These are phyloP conservation scores for Coffea eugenioides DNA, from an alignment of 257 asterid genomes.

Conservation along the genomic window DNA sequence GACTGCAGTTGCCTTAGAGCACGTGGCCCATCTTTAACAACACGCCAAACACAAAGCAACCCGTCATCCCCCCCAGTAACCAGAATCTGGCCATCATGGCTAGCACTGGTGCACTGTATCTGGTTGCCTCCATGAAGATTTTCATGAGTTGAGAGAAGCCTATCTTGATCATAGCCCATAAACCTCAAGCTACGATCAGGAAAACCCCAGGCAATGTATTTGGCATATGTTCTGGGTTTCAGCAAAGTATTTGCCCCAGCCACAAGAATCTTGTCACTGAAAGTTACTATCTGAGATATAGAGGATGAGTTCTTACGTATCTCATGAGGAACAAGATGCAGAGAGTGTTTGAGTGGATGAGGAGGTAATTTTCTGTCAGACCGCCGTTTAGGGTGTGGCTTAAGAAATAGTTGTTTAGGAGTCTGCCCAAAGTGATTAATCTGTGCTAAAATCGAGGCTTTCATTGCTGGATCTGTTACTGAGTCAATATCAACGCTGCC, in stretches of 20 bases:
- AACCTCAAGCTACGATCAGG: constrained; percentile 94
- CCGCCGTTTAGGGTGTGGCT: constrained; percentile 92
- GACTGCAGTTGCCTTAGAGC: constrained; percentile 51
- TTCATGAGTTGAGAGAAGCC: constrained; percentile 91
- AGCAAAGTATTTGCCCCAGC: constrained; percentile 74
- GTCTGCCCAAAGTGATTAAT: constrained; percentile 99
- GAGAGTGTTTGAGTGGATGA: constrained; percentile 77
- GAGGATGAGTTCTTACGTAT: constrained; percentile 74
- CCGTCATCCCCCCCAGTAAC: constrained; percentile 97
- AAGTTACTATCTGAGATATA: constrained; percentile 70
- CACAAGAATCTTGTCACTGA: constrained; percentile 71
- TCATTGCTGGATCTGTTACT: constrained; percentile 94
- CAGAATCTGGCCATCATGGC: constrained; percentile 86
- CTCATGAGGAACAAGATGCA: constrained; percentile 70
- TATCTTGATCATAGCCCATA: constrained; percentile 81
- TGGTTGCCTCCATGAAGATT: constrained; percentile 98
- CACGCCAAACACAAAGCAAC: constrained; percentile 78
- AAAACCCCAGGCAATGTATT: constrained; percentile 91
- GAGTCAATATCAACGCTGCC: constrained; percentile 99
- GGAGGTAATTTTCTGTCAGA: constrained; percentile 68
- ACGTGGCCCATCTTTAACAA: constrained; percentile 80
- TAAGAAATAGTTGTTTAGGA: constrained; percentile 86
- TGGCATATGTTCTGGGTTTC: constrained; percentile 76
- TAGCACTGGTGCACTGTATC: constrained; percentile 83
- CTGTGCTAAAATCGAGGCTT: constrained; percentile 98